Conservation (phyloP, 2,329 filamentous ascomycete genomes). For the Xylariaceae sp. region DNA sequence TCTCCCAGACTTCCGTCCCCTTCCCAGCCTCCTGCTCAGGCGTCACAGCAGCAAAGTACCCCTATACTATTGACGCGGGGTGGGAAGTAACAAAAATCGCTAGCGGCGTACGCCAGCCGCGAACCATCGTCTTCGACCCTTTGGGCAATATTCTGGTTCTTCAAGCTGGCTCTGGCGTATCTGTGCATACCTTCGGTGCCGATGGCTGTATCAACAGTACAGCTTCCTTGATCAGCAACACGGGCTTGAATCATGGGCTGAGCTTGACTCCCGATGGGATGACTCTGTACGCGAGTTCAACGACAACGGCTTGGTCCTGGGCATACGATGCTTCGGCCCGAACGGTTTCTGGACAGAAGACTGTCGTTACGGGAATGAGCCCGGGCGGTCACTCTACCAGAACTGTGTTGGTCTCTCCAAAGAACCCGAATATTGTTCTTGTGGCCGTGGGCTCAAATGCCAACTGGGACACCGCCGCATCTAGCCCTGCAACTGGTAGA, state of each 20-base stretch:
- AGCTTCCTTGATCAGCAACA: conserved; percentile 21
- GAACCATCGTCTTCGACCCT: conserved; percentile 26
- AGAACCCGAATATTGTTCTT: conserved; percentile 48
- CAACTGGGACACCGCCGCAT: conserved; percentile 51
- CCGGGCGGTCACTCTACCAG: conserved; percentile 52
- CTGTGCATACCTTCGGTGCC: conserved; percentile 25
- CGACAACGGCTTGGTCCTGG: conserved; percentile 51
- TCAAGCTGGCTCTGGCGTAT: conserved; percentile 27
- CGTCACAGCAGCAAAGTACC: conserved; percentile 19
- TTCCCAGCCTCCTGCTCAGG: conserved; percentile 25
- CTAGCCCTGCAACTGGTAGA: conserved; percentile 44
- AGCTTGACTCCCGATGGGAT: conserved; percentile 36
- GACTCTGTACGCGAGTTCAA: conserved; percentile 42
- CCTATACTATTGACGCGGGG: conserved; percentile 23
- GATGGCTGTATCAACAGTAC: conserved; percentile 28
- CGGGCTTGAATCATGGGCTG: conserved; percentile 40
- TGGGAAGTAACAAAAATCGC: conserved; percentile 29
- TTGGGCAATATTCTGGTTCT: conserved; percentile 28
- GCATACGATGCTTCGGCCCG: conserved; percentile 46
- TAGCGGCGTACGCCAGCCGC: conserved; percentile 24
- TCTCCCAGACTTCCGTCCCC: conserved; percentile 12
- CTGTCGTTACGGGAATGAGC: conserved; percentile 50
- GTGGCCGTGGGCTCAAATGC: conserved; percentile 51
- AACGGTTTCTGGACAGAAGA: conserved; percentile 37
- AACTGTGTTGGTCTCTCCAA: conserved; percentile 50